Evolutionary conservation across 108 stramenopile species (phyloP).

Genomic region (Fistulifera pelliculosa): DNA sequence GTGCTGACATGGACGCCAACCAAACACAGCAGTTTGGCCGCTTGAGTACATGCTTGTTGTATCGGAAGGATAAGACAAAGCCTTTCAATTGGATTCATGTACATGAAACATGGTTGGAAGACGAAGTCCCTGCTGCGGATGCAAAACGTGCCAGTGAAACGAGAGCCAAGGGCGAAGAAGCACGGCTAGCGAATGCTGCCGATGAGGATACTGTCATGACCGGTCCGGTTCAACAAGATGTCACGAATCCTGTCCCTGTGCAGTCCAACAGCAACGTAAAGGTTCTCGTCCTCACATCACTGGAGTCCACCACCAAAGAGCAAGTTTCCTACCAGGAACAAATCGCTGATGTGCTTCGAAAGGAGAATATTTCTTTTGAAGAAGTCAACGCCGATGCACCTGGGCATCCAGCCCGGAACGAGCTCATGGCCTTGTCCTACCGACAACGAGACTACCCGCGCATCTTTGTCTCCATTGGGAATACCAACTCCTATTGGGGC

Average conservation of each 20-base stretch:
- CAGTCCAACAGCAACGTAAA: neutral
- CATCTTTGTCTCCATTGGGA: constrained; percentile 41
- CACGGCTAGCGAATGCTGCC: neutral
- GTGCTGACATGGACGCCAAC: neutral
- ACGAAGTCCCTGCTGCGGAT: constrained; percentile 1
- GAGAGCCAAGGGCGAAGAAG: no score
- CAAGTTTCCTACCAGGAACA: constrained; percentile 5
- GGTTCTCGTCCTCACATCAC: constrained; percentile 5
- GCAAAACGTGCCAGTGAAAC: no score
- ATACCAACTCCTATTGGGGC: constrained; percentile 3
- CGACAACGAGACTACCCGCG: constrained; percentile 65
- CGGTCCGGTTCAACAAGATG: constrained; percentile 6
- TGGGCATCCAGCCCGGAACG: constrained; percentile 20
- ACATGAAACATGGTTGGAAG: constrained; percentile 20
- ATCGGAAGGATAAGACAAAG: neutral
- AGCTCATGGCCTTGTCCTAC: constrained; percentile 50
- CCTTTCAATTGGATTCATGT: constrained; percentile 12
- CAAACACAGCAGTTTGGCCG: constrained; percentile 9
- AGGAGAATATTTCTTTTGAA: neutral
- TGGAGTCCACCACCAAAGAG: neutral
- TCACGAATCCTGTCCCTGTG: neutral
- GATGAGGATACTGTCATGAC: constrained; percentile 10
- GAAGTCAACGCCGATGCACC: neutral
- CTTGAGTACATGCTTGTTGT: constrained; percentile 5
- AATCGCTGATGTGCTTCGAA: neutral